These are phyloP conservation scores for Backusella australiensis DNA, from an alignment of 192 early-diverging fungal species.

Conservation along the genomic window DNA sequence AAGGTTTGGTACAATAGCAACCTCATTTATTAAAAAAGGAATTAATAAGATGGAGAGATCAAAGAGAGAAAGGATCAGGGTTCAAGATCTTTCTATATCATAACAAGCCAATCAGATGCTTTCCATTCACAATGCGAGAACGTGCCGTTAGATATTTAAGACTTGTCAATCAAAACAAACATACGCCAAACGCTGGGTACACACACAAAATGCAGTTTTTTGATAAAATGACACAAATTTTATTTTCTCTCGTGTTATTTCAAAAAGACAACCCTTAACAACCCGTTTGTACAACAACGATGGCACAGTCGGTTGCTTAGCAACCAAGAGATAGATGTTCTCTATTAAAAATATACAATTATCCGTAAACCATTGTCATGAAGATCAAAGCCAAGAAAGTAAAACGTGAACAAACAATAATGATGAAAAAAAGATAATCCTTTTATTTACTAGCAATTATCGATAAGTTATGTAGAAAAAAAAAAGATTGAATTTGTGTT, in stretches of 20 bases:
- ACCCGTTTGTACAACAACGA: neutral
- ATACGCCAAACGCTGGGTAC: neutral
- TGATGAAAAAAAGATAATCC: neutral
- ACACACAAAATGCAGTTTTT: neutral
- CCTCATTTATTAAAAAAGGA: neutral
- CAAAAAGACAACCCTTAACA: neutral
- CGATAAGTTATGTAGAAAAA: too few species aligned
- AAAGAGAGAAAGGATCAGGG: neutral
- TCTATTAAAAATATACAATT: too few species aligned
- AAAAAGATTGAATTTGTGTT: neutral
- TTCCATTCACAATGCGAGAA: neutral
- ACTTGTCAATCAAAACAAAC: conserved; percentile 4
- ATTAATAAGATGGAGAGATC: neutral
- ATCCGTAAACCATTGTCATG: neutral
- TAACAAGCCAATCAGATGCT: neutral
- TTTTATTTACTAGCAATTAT: neutral
- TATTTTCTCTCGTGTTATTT: neutral
- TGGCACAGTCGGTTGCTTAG: neutral
- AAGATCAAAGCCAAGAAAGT: neutral
- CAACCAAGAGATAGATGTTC: neutral
- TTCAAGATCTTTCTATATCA: neutral
- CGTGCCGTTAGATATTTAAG: neutral
- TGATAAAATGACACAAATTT: neutral
- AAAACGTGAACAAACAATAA: neutral
- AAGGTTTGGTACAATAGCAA: too few species aligned